Percentiles rank a stretch among this genome's conserved stretches.
Conservation (phyloP, 257 asterid species). For the Nicotiana paniculata region DNA sequence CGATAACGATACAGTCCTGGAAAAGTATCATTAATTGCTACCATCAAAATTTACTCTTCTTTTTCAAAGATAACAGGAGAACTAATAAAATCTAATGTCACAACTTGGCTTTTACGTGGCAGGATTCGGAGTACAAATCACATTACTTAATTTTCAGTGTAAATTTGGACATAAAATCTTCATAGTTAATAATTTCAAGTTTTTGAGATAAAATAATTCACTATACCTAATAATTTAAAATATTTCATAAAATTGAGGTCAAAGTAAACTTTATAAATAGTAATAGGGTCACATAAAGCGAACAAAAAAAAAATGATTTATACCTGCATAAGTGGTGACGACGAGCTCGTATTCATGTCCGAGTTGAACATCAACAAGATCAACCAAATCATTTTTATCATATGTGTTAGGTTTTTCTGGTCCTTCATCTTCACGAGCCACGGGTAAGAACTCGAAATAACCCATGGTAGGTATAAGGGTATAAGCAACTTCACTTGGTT, state of each 20-base stretch:
- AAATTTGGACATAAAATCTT: no score
- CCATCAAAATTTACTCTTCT: background rate
- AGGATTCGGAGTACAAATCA: background rate
- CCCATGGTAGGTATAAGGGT: constrained; percentile 21
- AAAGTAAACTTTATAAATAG: background rate
- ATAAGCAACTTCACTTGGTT: constrained; percentile 21
- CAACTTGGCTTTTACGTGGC: background rate
- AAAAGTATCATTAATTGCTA: background rate
- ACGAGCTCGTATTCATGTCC: constrained; percentile 16
- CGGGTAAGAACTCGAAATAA: constrained; percentile 24
- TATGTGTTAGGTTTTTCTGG: background rate
- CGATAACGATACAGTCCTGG: constrained; percentile 37
- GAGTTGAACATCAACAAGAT: constrained; percentile 14
- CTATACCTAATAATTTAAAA: no score
- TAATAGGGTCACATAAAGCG: background rate
- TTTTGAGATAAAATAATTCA: no score
- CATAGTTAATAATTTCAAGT: no score
- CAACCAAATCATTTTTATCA: constrained; percentile 14
- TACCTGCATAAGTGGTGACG: constrained; percentile 20
- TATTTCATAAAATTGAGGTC: background rate
- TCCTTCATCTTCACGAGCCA: background rate
- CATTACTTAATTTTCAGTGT: no score
- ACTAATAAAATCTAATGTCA: background rate
- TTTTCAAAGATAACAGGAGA: background rate
- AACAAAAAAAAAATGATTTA: background rate